Evolutionary conservation across 1,284 basidiomycete species (phyloP).

Genomic region (Malassezia vespertilionis): DNA sequence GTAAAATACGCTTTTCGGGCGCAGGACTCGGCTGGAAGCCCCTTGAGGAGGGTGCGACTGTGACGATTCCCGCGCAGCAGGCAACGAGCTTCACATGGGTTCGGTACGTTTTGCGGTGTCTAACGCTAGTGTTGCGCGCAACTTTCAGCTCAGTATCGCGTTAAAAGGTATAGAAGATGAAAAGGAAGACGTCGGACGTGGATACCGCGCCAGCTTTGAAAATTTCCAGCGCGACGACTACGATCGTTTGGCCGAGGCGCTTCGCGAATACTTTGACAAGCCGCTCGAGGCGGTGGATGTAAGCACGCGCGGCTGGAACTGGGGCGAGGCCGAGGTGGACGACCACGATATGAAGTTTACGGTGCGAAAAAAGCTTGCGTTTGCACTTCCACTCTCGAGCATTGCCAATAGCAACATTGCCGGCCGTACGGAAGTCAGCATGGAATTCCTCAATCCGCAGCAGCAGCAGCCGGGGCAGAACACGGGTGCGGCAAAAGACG

Average conservation of each 20-base stretch:
- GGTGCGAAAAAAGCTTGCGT: conserved; percentile 77
- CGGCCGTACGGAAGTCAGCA: conserved; percentile 87
- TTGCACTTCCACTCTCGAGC: conserved; percentile 75
- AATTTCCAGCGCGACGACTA: conserved; percentile 75
- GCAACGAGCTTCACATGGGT: conserved; percentile 36
- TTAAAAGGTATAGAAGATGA: conserved; percentile 57
- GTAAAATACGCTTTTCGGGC: conserved; percentile 53
- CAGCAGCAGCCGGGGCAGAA: conserved; percentile 45
- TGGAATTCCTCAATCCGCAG: conserved; percentile 66
- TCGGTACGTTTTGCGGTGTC: conserved; percentile 21
- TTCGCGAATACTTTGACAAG: conserved; percentile 61
- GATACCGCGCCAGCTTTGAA: conserved; percentile 68
- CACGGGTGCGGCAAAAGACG: conserved; percentile 35
- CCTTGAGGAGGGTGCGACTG: conserved; percentile 21
- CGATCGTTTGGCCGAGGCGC: conserved; percentile 44
- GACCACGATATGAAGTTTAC: conserved; percentile 81
- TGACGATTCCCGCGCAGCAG: conserved; percentile 38
- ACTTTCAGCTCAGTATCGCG: conserved; percentile 76
- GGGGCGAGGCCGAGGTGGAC: conserved; percentile 59
- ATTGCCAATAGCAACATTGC: conserved; percentile 98
- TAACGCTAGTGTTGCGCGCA: conserved; percentile 64
- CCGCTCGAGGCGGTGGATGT: conserved; percentile 75
- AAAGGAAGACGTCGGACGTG: conserved; percentile 29
- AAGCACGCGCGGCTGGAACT: conserved; percentile 93
- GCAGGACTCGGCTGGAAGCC: conserved; percentile 45